Percentiles rank a stretch among this genome's conserved stretches.
Evolutionary conservation across 2,329 filamentous ascomycete genomes (phyloP).

Genomic region (Pseudocercospora ulei): DNA sequence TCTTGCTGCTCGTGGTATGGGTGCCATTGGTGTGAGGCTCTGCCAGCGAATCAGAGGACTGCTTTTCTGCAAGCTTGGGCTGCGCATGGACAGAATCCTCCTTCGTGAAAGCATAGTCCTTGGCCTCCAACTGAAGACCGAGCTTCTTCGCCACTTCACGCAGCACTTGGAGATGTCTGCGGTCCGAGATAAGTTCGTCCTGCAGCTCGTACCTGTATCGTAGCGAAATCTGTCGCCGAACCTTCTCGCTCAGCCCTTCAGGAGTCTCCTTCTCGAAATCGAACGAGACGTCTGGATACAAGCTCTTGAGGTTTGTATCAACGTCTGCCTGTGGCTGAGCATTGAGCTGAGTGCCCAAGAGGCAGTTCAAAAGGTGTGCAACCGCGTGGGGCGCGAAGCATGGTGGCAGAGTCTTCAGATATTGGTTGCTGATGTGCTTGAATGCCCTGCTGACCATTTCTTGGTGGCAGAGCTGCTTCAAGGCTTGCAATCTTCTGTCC

Average conservation of each 20-base stretch:
- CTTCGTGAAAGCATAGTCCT: conserved; percentile 60
- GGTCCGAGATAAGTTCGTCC: conserved; percentile 54
- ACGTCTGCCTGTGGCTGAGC: conserved; percentile 66
- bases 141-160: conserved; percentile 83
- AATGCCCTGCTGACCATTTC: conserved; percentile 94
- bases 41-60: conserved; percentile 28
- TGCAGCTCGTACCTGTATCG: conserved; percentile 70
- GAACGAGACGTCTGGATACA: conserved; percentile 76
- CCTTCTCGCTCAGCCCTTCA: conserved; percentile 56
- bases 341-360: conserved; percentile 70
- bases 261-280: conserved; percentile 72
- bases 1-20: conserved; percentile 28
- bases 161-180: conserved; percentile 72
- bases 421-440: conserved; percentile 77
- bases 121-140: conserved; percentile 76
- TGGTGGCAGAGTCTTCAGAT: conserved; percentile 68
- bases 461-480: conserved; percentile 68
- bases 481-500: conserved; percentile 61
- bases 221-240: conserved; percentile 60
- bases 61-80: conserved; percentile 23
- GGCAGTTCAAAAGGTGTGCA: conserved; percentile 84
- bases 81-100: conserved; percentile 19
- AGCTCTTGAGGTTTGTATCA: conserved; percentile 59
- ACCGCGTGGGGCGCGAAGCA: conserved; percentile 71
- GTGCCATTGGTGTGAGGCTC: conserved; percentile 33